A percentile compares a stretch with the other conserved stretches of the same genome.
Conservation (phyloP, 2,329 filamentous ascomycete species). For the Sodiomyces alkalinus region DNA sequence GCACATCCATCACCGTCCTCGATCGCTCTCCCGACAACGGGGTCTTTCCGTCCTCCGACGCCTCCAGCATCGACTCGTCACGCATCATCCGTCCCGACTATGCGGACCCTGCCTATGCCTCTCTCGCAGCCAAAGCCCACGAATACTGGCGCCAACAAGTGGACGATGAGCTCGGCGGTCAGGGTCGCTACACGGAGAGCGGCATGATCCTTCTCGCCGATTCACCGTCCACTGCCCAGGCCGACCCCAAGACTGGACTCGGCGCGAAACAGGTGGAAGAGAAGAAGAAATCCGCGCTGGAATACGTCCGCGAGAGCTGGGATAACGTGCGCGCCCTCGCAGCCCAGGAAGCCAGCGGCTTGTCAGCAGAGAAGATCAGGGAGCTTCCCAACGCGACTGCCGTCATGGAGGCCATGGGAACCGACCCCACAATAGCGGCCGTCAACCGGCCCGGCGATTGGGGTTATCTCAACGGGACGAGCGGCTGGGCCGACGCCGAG, state of each 20-base stretch:
- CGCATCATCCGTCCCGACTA: constrained; percentile 64
- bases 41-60: constrained; percentile 45
- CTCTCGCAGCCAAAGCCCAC: constrained; percentile 57
- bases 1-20: constrained; percentile 41
- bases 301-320: constrained; percentile 43
- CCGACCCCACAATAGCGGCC: constrained; percentile 24
- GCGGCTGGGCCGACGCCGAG: constrained; percentile 71
- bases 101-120: constrained; percentile 60
- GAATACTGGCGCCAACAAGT: constrained; percentile 48
- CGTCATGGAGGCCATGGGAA: constrained; percentile 21
- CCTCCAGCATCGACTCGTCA: constrained; percentile 46
- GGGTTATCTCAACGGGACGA: constrained; percentile 60
- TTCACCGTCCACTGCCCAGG: constrained; percentile 7
- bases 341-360: constrained; percentile 20
- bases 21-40: constrained; percentile 32
- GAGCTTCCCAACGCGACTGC: constrained; percentile 27
- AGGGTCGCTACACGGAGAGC: constrained; percentile 54
- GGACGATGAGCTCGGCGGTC: constrained; percentile 38
- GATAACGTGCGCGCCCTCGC: constrained; percentile 43
- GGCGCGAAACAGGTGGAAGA: constrained; percentile 13
- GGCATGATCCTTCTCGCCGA: constrained; percentile 50
- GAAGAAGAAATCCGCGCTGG: constrained; percentile 29
- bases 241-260: constrained; percentile 1
- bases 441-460: constrained; percentile 46
- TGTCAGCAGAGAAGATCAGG: constrained; percentile 22